phyloP scores from a whole-genome alignment of 176 grass and related monocot genomes.

The Oryza officinalis region DNA sequence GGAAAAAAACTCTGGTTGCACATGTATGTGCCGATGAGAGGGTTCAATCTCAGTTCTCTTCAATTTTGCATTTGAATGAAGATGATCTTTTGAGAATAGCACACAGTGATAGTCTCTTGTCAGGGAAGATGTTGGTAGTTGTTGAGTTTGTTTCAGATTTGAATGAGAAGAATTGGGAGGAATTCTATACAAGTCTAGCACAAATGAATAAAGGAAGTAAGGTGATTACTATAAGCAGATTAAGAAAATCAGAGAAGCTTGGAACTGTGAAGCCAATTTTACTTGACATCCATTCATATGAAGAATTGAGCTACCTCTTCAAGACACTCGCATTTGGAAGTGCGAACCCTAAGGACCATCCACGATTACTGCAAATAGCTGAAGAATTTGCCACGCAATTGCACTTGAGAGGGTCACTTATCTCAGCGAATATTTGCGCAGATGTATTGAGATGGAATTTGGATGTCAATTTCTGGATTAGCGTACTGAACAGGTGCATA shows the following conservation, averaged over 20 bases:
- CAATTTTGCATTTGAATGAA: conserved; percentile 6
- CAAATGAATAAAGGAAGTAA: not conserved
- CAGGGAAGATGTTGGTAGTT: not conserved
- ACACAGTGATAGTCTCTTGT: not conserved
- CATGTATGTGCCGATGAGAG: not conserved
- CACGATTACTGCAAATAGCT: not conserved
- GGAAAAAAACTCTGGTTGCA: not conserved
- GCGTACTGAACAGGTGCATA: not conserved
- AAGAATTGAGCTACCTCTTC: not conserved
- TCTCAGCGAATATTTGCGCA: not conserved
- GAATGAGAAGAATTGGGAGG: not conserved
- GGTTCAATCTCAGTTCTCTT: not conserved
- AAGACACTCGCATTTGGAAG: conserved; percentile 2
- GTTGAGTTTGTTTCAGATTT: not conserved
- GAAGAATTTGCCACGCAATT: not conserved
- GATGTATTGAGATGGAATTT: not conserved
- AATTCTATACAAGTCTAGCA: not conserved
- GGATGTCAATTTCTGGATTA: not conserved
- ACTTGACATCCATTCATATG: not conserved
- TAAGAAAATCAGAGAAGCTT: not conserved
- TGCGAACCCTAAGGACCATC: not conserved
- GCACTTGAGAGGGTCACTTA: not conserved
- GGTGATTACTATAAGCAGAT: not conserved
- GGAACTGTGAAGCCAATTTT: not conserved
- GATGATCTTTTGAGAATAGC: not conserved